Evolutionary conservation across 1,284 basidiomycete species (phyloP).

Genomic region (Jaminaea rosea): DNA sequence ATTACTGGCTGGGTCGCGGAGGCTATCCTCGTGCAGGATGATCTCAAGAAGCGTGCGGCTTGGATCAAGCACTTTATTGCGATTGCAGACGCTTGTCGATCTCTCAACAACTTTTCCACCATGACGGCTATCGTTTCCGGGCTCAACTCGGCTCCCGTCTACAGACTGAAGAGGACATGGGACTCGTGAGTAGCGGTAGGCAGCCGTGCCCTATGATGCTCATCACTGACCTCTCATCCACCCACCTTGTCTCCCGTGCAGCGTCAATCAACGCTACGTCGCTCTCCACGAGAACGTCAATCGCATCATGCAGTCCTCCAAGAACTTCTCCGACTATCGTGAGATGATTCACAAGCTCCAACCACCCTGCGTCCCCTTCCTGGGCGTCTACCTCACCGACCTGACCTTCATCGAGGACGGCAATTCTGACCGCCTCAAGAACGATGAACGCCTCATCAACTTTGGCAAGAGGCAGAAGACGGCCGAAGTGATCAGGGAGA

Average conservation of each 20-base stretch:
- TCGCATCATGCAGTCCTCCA: constrained; percentile 73
- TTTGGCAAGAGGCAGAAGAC: constrained; percentile 90
- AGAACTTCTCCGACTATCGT: constrained; percentile 89
- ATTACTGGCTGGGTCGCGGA: constrained; percentile 89
- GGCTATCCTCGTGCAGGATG: constrained; percentile 71
- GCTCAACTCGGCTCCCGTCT: constrained; percentile 85
- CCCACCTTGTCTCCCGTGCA: no score
- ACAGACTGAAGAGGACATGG: constrained; percentile 89
- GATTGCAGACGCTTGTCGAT: constrained; percentile 82
- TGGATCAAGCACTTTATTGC: constrained; percentile 85
- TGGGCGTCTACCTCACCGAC: constrained; percentile 90
- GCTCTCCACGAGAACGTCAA: constrained; percentile 59
- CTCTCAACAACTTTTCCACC: constrained; percentile 85
- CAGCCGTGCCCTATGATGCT: no score
- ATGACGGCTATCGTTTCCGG: constrained; percentile 94
- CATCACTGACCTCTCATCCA: no score
- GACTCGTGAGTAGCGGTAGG: no score
- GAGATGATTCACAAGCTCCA: constrained; percentile 72
- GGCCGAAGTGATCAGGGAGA: constrained; percentile 89
- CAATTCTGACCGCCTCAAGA: constrained; percentile 70
- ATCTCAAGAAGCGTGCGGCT: constrained; percentile 70
- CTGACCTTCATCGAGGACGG: constrained; percentile 97
- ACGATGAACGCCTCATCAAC: constrained; percentile 65
- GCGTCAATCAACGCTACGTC: constrained; percentile 58
- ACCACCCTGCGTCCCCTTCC: constrained; percentile 94